Percentiles rank a stretch among this genome's conserved stretches.
Conservation (phyloP, 352 stramenopile genomes). For the Globisporangium paddicum region DNA sequence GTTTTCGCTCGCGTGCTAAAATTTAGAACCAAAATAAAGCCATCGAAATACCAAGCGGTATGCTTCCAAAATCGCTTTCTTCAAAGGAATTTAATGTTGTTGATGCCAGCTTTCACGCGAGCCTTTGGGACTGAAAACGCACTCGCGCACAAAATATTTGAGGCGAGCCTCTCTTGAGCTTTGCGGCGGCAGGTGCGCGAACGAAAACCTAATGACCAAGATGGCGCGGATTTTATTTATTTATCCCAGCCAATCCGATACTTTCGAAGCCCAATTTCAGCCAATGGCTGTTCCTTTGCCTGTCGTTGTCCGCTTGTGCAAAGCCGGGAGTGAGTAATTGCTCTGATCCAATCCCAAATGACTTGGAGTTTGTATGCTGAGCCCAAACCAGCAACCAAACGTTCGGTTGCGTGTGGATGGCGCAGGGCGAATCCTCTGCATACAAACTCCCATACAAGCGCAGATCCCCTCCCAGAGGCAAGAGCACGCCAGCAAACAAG, state of each 20-base stretch:
- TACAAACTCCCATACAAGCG: slow-evolving; percentile 6
- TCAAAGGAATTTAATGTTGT: no score
- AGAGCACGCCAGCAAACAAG: not conserved
- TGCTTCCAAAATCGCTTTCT: no score
- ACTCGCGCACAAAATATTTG: not conserved
- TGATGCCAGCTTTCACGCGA: no score
- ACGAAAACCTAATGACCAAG: not conserved
- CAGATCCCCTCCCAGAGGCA: not conserved
- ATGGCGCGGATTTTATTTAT: not conserved
- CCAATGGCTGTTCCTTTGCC: no score
- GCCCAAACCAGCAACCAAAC: not conserved
- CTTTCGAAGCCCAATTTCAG: not conserved
- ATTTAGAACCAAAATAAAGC: no score
- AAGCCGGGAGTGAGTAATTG: slow-evolving; percentile 6
- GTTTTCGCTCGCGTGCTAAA: no score
- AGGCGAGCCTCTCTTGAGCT: not conserved
- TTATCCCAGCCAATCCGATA: not conserved
- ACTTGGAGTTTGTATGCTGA: not conserved
- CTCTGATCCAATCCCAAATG: not conserved
- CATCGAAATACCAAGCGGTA: no score
- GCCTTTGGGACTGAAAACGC: no score
- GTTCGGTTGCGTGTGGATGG: slow-evolving; percentile 6
- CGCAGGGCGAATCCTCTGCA: not conserved
- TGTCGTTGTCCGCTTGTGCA: slow-evolving; percentile 1
- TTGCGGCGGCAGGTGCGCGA: not conserved